Evolutionary conservation across 1,284 basidiomycete genomes (phyloP), one percentile per base, ranked within the genome.

Genomic region (Austroboletus niveus): DNA sequence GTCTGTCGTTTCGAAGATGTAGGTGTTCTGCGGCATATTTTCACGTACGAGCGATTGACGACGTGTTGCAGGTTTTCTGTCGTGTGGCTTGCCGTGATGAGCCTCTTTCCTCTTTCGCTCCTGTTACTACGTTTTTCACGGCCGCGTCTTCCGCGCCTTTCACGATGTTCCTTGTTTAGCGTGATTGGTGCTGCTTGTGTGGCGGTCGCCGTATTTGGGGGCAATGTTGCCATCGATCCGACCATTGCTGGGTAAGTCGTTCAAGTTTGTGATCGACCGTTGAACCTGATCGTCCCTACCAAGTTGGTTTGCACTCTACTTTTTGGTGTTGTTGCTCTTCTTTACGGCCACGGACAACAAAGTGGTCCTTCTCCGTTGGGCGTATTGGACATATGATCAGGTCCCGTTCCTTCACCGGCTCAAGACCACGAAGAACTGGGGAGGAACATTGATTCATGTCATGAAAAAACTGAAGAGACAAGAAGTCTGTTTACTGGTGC

Each of bases 351-450:
- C 76, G 27, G 75, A 80, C 60, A 79, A 79, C 63, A 79, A 82
- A 54, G 74, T 79, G 15, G 66, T 69, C 27, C 58, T 85, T 15
- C 68, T 83, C 2, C 75, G 80, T 24, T 77, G 75, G 65, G 55
- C 77, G 1, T 81, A 83, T 53, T 85, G 84, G 82, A 54, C 75
- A n/a, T 85, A 82, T 48, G 83, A 84, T 54, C 83, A 87, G 55
- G 75, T 76, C 46, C 74, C 77, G 15, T 50, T 60, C 6, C 59
- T 82, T 27, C 79, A 81, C 49, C 57, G 57, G 8, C 70, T 65
- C 66, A 55, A 51, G n/a, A 53, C 61, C 20, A 76, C 76, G 11
- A 64, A 57, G 49, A 56, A 63, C 9, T 78, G 76, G 77, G 79
- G 76, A 7, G 61, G 57, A 11, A 64, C 56, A 40, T 59, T 66